Conservation (phyloP, 202 grass and related monocot species). For the Thinopyrum obtusiflorum region DNA sequence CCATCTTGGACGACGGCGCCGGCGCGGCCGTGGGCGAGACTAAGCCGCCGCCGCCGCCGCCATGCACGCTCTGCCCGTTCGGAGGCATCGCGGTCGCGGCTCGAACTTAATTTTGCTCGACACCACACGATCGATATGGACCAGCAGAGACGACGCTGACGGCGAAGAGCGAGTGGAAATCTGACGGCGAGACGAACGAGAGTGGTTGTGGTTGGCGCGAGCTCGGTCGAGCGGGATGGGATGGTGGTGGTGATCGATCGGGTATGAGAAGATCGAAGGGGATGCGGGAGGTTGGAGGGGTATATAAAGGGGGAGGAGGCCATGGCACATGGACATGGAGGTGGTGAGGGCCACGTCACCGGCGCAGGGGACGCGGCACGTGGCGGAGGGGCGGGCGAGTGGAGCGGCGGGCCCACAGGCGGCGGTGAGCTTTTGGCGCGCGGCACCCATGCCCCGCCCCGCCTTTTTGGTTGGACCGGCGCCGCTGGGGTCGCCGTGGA, state of each 20-base stretch:
- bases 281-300: background rate
- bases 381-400: conserved; percentile 35
- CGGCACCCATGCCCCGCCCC: conserved; percentile 17
- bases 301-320: conserved; percentile 31
- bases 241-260: background rate
- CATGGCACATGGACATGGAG: background rate
- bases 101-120: background rate
- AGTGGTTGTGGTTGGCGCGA: background rate
- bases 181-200: background rate
- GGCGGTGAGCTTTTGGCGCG: conserved; percentile 8
- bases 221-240: background rate
- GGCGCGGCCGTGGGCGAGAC: background rate
- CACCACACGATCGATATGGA: background rate
- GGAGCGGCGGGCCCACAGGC: conserved; percentile 30
- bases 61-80: conserved; percentile 32
- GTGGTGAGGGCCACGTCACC: conserved; percentile 42
- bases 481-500: conserved; percentile 8
- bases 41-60: background rate
- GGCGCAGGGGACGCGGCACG: conserved; percentile 12
- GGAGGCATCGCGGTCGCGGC: conserved; percentile 39
- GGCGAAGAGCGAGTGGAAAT: background rate
- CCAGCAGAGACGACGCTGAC: background rate
- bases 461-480: conserved; percentile 7
- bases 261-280: conserved; percentile 28
- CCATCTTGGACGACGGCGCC: conserved; percentile 52